A percentile compares a stretch with the other conserved stretches of the same genome.
Evolutionary conservation across 106 monocot species (phyloP).

Genomic region (Acanthochlamys bracteata): DNA sequence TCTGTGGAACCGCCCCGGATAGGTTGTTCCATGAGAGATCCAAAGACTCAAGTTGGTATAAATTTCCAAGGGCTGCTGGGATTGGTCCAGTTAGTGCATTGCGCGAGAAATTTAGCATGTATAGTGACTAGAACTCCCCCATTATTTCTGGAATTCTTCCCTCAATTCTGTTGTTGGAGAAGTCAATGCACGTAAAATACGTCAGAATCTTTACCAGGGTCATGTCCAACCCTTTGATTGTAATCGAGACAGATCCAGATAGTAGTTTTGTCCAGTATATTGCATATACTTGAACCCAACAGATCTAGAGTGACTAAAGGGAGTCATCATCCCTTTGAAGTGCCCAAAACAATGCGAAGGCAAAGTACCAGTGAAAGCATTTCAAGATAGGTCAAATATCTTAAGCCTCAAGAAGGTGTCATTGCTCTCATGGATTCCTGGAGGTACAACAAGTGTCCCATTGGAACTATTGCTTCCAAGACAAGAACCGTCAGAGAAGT

Average conservation of each 20-base stretch:
- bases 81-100: neutral
- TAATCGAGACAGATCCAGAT: neutral
- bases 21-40: constrained; percentile 5
- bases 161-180: neutral
- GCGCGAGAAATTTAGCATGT: neutral
- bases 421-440: neutral
- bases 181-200: neutral
- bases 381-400: constrained; percentile 1
- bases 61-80: neutral
- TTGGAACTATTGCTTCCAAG: neutral
- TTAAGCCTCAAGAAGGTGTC: neutral
- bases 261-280: neutral
- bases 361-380: neutral
- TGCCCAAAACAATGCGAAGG: neutral
- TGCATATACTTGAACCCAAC: neutral
- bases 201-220: constrained; percentile 3
- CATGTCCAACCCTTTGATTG: neutral
- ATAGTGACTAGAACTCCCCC: neutral
- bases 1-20: neutral
- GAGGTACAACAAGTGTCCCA: constrained; percentile 16
- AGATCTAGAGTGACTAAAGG: neutral
- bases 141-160: neutral
- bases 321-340: neutral
- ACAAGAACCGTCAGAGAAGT: constrained; percentile 13
- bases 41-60: neutral